phyloP scores from a whole-genome alignment of 2,329 filamentous ascomycete genomes.

The Pseudopyrenochaeta lycopersici region DNA sequence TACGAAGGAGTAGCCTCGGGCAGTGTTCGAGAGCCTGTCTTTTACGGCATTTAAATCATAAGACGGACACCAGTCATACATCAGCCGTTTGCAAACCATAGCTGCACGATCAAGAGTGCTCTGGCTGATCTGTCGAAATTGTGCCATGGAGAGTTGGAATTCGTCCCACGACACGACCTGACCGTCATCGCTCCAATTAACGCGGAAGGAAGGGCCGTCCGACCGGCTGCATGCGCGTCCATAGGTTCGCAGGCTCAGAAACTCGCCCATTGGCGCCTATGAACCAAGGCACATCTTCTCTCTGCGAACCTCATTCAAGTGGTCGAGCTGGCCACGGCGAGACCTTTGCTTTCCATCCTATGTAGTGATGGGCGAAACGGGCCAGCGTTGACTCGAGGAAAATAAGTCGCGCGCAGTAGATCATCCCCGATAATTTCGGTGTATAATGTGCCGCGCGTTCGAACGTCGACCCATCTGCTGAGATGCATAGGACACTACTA shows the following conservation, averaged over 20 bases:
- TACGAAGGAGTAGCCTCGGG: too few species aligned
- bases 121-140: not conserved
- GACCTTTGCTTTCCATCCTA: not conserved
- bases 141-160: not conserved
- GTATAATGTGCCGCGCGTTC: not conserved
- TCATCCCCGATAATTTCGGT: not conserved
- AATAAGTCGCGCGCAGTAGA: conserved; percentile 1
- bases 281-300: conserved; percentile 2
- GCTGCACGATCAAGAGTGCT: not conserved
- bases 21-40: too few species aligned
- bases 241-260: conserved; percentile 2
- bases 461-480: not conserved
- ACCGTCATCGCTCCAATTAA: not conserved
- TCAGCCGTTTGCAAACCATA: not conserved
- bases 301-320: conserved; percentile 1
- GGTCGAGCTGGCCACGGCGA: not conserved
- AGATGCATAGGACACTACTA: not conserved
- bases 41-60: not conserved
- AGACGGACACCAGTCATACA: not conserved
- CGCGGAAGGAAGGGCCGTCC: conserved; percentile 1
- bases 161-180: conserved; percentile 1
- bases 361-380: conserved; percentile 2
- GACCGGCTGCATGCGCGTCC: conserved; percentile 2
- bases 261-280: conserved; percentile 3
- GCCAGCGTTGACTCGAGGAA: not conserved